Evolutionary conservation across 2,329 filamentous ascomycete genomes (phyloP).

Genomic region (Fonsecaea monophora): DNA sequence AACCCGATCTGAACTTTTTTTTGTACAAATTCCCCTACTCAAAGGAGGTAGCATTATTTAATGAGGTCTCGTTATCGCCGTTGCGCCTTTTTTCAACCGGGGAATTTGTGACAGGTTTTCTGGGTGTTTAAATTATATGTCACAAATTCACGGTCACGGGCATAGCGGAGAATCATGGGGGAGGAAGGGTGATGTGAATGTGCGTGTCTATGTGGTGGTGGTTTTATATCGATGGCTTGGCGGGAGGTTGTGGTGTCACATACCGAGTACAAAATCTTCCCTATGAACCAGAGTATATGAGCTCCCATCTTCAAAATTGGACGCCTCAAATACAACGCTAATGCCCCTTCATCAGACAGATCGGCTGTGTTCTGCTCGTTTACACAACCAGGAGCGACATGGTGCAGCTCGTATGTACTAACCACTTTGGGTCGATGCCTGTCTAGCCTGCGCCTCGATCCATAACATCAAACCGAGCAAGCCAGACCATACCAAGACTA

Average conservation of each 20-base stretch:
- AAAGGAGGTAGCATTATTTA: not conserved
- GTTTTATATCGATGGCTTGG: too few species aligned
- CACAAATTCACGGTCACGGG: too few species aligned
- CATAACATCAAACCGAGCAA: not conserved
- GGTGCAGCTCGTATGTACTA: not conserved
- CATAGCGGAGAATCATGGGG: not conserved
- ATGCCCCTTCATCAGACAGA: too few species aligned
- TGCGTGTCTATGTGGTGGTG: too few species aligned
- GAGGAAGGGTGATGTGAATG: not conserved
- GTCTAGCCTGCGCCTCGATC: not conserved
- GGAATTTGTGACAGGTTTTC: not conserved
- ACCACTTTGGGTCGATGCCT: not conserved
- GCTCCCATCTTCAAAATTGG: too few species aligned
- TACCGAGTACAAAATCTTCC: too few species aligned
- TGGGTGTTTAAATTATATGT: not conserved
- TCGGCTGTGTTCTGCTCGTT: not conserved
- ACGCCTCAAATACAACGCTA: too few species aligned
- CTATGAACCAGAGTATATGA: too few species aligned
- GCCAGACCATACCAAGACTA: too few species aligned
- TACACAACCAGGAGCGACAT: not conserved
- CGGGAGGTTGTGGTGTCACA: too few species aligned
- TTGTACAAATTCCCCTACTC: slow-evolving; percentile 4
- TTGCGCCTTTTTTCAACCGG: not conserved
- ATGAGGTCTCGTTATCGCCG: slow-evolving; percentile 1
- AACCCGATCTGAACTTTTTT: not conserved